Evolutionary conservation across 163 green algal genomes (phyloP), one percentile per base, ranked within the genome.

Genomic region (Chloroidium sp.): DNA sequence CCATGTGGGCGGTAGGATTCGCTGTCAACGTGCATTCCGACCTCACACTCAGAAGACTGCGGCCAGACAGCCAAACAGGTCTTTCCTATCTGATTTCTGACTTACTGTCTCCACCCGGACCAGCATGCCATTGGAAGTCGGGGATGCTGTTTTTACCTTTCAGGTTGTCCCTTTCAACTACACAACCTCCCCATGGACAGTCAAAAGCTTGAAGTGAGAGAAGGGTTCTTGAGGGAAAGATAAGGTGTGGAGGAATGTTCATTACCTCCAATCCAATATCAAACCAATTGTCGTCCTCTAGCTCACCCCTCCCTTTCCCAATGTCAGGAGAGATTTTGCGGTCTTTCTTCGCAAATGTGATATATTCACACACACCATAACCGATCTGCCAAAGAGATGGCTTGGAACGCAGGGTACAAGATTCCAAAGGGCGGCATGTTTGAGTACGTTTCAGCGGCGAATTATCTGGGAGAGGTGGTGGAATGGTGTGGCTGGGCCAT

Each of bases 401-500:
- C 36, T 36, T 36, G 36, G 36, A 36, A 36, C 8, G 62, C 84
- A 89, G 90, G 90, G 10, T 97, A 97, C 88, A 92, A 91, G 74
- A 94, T 97, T 10, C 93, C 93, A 4, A 81, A 77, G 1, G 93
- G 93, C 3, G 91, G 91, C 57, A 76, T 92, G 76, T 97, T 96
- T 82, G 78, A 93, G 67, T 85, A 87, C 12, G 91, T 97, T 0
- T 95, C 91, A 2, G 91, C 87, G 0, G 93, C 90, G 14, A 97
- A 97, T 81, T 97, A 95, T 67, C 85, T 88, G 62, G 90, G 88
- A 14, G 93, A 97, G 87, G 92, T 92, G 0, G 1, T 92, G 1
- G 93, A 96, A 85, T 97, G 93, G 93, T 12, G 72, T 0, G 92
- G 91, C 2, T 96, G 83, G 36, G 89, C 90, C 0, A 8, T 93